Percentiles rank a stretch among this genome's conserved stretches.
These are phyloP conservation scores for Helicostylum pulchrum DNA, from an alignment of 192 early-diverging fungal species.

Conservation along the genomic window DNA sequence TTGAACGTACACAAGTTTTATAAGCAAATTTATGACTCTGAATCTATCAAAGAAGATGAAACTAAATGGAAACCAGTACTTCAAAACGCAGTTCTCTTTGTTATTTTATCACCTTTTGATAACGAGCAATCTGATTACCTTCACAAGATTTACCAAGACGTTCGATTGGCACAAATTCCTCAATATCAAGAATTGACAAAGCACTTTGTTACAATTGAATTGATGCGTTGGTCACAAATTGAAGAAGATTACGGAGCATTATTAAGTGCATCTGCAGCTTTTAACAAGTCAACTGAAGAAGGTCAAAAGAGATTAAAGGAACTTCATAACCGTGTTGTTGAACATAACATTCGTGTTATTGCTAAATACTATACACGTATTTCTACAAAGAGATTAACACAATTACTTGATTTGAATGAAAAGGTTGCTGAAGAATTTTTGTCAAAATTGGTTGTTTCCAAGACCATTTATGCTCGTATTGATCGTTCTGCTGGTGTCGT, in stretches of 20 bases:
- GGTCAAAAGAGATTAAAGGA: conserved; percentile 77
- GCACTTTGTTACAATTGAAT: conserved; percentile 87
- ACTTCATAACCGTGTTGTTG: conserved; percentile 92
- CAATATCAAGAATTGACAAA: conserved; percentile 71
- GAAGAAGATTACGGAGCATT: conserved; percentile 83
- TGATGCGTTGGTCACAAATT: conserved; percentile 94
- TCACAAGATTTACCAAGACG: conserved; percentile 81
- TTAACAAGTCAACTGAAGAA: conserved; percentile 67
- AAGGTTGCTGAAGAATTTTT: conserved; percentile 88
- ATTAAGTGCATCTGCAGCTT: conserved; percentile 72
- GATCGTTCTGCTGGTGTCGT: conserved; percentile 90
- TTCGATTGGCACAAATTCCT: conserved; percentile 69
- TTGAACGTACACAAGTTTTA: conserved; percentile 92
- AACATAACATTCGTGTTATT: conserved; percentile 98
- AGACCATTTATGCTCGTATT: conserved; percentile 95
- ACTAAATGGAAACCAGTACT: conserved; percentile 73
- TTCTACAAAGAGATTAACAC: conserved; percentile 78
- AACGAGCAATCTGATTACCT: conserved; percentile 96
- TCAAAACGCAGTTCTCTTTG: conserved; percentile 79
- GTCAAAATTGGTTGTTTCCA: conserved; percentile 89
- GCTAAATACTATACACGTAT: conserved; percentile 94
- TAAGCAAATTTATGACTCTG: conserved; percentile 86
- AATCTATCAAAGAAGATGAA: conserved; percentile 75
- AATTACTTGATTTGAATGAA: conserved; percentile 82
- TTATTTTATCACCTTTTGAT: conserved; percentile 88